Base-by-base conservation (phyloP, 352 stramenopile genomes). In the Phytophthora foliorum region DNA sequence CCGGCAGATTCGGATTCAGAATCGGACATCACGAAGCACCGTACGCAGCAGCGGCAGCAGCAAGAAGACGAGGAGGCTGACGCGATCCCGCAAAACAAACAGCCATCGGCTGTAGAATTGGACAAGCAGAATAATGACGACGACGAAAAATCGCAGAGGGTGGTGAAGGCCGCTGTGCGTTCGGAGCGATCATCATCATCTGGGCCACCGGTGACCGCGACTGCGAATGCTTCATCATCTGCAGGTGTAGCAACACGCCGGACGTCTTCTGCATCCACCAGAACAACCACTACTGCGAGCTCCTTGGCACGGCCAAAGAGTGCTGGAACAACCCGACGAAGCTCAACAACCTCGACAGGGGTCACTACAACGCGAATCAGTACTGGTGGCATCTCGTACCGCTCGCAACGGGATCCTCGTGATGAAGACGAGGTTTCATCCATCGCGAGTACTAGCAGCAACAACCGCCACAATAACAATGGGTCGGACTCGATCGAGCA, bases 291-390 rank as follows among this genome's bases (percentile, higher is more conserved):
- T 5, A 71, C 38, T 39, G 61, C 58, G 2, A 72, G 63, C 31
- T 78, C 78, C 14, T 70, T 86, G 16, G 68, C 68, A 36, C 82
- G 84, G 16, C 79, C 81, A 0, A 86, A 88, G 45, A 92, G 76
- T 68, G 75, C 76, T 16, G 69, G 68, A 22, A 57, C 66, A 2
- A 51, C 63, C 38, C 65, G 66, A 14, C 69, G 66, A 14, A 74
- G 38, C 31, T 46, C 58, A 7, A 57, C 44, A 7, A 57, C 50
- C 32, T 58, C 61, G 0, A 45, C 69, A 21, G 52, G 46, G 24
- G 24, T 41, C 21, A 31, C 31, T 16, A 52, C 63, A 24, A 59
- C 51, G 42, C 55, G 53, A 71, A 52, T 52, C 72, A 49, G 42
- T 32, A 27, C 36, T 39, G 29, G 52, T 22, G 63, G 17, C 9